A percentile compares a stretch with the other conserved stretches of the same genome.
These are phyloP conservation scores for Boletus rubroflammeus DNA, from an alignment of 768 basidiomycete species.

Conservation along the genomic window DNA sequence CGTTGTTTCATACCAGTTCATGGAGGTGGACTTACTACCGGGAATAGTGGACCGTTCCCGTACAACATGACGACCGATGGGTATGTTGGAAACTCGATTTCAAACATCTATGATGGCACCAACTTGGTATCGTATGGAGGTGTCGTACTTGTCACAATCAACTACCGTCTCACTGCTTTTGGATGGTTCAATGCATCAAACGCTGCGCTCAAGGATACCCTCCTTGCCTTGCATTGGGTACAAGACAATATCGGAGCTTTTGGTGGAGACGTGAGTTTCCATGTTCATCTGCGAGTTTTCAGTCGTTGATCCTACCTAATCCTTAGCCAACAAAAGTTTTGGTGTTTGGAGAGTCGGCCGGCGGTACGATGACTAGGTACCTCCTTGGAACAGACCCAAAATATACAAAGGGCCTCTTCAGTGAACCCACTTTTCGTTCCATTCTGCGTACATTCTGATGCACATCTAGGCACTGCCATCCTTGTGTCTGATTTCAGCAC, in stretches of 20 bases:
- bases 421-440: slow-evolving; percentile 3
- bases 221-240: slow-evolving; percentile 36
- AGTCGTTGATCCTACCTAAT: not conserved
- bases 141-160: slow-evolving; percentile 23
- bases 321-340: slow-evolving; percentile 14
- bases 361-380: slow-evolving; percentile 18
- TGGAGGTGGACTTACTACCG: slow-evolving; percentile 16
- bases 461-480: slow-evolving; percentile 11
- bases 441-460: not conserved
- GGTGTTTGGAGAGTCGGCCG: slow-evolving; percentile 21
- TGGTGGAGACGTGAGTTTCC: slow-evolving; percentile 32
- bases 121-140: slow-evolving; percentile 26
- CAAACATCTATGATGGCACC: slow-evolving; percentile 23
- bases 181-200: slow-evolving; percentile 28
- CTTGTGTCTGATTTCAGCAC: slow-evolving; percentile 17
- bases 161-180: slow-evolving; percentile 19
- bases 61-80: slow-evolving; percentile 21
- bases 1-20: slow-evolving; percentile 13
- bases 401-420: slow-evolving; percentile 18
- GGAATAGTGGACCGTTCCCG: slow-evolving; percentile 16
- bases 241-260: slow-evolving; percentile 34
- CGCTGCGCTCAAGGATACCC: slow-evolving; percentile 29
- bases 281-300: not conserved
- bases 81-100: slow-evolving; percentile 16
- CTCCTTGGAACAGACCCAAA: slow-evolving; percentile 13